Percentiles rank a stretch among this genome's conserved stretches.
Conservation (phyloP, 768 basidiomycete species). For the Boletus rubescentipes region DNA sequence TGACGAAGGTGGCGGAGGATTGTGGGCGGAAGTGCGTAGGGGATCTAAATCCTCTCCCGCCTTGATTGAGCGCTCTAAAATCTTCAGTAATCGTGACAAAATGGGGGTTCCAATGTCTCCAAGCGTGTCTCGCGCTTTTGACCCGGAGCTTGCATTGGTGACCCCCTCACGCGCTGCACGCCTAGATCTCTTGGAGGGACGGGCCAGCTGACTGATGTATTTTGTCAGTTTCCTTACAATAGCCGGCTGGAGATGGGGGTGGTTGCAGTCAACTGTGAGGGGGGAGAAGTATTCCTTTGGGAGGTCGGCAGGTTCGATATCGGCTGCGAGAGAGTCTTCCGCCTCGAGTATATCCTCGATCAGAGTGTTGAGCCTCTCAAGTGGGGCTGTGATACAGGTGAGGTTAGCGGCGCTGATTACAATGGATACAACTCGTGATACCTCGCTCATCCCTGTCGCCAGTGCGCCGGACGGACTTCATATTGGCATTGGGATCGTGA, state of each 20-base stretch:
- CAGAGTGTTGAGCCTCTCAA: slow-evolving; percentile 74
- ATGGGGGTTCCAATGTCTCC: slow-evolving; percentile 63
- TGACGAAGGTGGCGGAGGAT: slow-evolving; percentile 31
- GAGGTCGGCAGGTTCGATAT: slow-evolving; percentile 50
- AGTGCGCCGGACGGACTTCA: slow-evolving; percentile 55
- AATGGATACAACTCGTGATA: slow-evolving; percentile 24
- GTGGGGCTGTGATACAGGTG: slow-evolving; percentile 43
- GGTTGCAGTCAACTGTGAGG: slow-evolving; percentile 53
- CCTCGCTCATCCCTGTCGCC: slow-evolving; percentile 79
- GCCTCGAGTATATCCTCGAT: slow-evolving; percentile 86
- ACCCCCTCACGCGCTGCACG: slow-evolving; percentile 41
- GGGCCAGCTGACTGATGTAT: slow-evolving; percentile 62
- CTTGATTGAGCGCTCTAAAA: slow-evolving; percentile 77
- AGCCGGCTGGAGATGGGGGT: slow-evolving; percentile 57
- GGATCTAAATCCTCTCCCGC: slow-evolving; percentile 75
- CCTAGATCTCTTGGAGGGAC: slow-evolving; percentile 69
- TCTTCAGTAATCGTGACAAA: slow-evolving; percentile 67
- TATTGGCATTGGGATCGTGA: slow-evolving; percentile 30
- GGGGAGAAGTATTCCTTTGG: slow-evolving; percentile 64
- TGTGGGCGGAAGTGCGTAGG: slow-evolving; percentile 43
- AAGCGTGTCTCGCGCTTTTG: slow-evolving; percentile 55
- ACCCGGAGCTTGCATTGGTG: slow-evolving; percentile 32
- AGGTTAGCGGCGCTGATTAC: neutral
- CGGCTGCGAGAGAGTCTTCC: slow-evolving; percentile 67
- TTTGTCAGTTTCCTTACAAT: slow-evolving; percentile 69